A percentile compares a stretch with the other conserved stretches of the same genome.
Conservation (phyloP, 2,329 filamentous ascomycete genomes). For the Neonectria coccinea region DNA sequence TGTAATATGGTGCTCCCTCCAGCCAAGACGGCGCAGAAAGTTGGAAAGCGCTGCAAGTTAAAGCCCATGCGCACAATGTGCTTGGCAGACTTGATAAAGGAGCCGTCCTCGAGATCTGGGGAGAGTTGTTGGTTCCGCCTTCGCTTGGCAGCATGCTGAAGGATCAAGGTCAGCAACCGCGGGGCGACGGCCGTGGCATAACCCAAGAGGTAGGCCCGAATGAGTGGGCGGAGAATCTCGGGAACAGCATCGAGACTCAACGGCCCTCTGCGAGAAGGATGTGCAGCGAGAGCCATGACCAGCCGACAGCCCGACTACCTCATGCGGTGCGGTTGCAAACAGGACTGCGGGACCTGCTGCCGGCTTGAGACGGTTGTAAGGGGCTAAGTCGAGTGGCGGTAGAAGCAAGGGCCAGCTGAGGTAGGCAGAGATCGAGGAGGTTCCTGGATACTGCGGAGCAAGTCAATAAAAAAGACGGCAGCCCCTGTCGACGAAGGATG, state of each 20-base stretch:
- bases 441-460: constrained; percentile 36
- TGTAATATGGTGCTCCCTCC: constrained; percentile 72
- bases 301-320: constrained; percentile 21
- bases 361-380: constrained; percentile 26
- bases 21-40: constrained; percentile 71
- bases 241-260: constrained; percentile 55
- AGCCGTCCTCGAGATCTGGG: constrained; percentile 44
- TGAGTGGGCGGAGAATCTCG: constrained; percentile 63
- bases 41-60: constrained; percentile 68
- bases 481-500: constrained; percentile 34
- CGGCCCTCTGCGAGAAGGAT: constrained; percentile 34
- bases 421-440: constrained; percentile 25
- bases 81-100: constrained; percentile 50
- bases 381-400: neutral
- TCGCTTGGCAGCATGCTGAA: constrained; percentile 60
- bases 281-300: constrained; percentile 32
- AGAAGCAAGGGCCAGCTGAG: neutral
- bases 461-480: constrained; percentile 32
- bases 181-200: constrained; percentile 71
- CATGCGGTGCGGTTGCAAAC: constrained; percentile 34
- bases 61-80: constrained; percentile 63
- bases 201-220: constrained; percentile 70
- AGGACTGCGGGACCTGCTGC: constrained; percentile 43
- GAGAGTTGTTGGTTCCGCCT: constrained; percentile 46
- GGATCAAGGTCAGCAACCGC: constrained; percentile 64